Percentiles rank a stretch among this genome's conserved stretches.
Conservation (phyloP, 257 asterid genomes). For the Leptodermis oblonga region DNA sequence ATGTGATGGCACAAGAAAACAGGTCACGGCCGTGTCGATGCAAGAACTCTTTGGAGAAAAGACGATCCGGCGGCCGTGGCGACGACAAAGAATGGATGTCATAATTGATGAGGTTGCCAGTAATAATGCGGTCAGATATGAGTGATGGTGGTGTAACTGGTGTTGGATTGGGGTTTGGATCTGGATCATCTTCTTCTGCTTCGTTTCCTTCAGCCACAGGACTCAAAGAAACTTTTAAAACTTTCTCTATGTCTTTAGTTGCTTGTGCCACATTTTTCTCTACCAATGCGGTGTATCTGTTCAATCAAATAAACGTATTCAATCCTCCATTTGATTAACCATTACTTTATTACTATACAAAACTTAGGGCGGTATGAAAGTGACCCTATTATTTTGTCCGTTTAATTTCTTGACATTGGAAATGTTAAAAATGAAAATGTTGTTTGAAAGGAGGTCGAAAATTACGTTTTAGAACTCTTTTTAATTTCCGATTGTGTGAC, state of each 20-base stretch:
- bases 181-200: neutral
- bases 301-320: neutral
- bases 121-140: neutral
- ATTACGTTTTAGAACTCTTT: too few species aligned
- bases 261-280: constrained; percentile 44
- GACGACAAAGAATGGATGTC: neutral
- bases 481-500: too few species aligned
- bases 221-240: constrained; percentile 31
- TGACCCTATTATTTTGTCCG: too few species aligned
- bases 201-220: constrained; percentile 32
- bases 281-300: constrained; percentile 54
- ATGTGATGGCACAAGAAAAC: constrained; percentile 39
- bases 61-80: constrained; percentile 21
- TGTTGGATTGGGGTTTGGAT: too few species aligned
- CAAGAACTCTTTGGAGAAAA: constrained; percentile 38
- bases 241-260: constrained; percentile 42
- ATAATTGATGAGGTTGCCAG: neutral
- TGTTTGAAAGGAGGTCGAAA: too few species aligned
- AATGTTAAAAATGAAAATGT: too few species aligned
- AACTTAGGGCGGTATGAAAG: too few species aligned
- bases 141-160: constrained; percentile 3
- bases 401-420: too few species aligned
- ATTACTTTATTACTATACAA: too few species aligned
- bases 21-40: constrained; percentile 52
- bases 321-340: too few species aligned